Evolutionary conservation across 176 grass and related monocot genomes (phyloP).

Genomic region (Tillandsia fasciculata): DNA sequence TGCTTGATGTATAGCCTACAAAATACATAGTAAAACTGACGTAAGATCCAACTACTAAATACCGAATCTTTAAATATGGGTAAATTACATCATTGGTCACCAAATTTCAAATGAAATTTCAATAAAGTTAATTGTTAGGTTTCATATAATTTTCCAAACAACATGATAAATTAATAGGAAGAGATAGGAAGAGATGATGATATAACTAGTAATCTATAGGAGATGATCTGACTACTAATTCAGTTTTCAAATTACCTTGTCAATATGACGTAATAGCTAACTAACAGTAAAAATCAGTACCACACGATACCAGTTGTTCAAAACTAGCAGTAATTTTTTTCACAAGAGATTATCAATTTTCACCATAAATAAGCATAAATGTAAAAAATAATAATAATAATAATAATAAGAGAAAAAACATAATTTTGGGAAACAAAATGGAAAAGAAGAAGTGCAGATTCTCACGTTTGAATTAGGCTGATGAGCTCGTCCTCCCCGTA

Average conservation of each 20-base stretch:
- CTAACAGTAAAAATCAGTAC: no score
- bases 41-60: not conserved
- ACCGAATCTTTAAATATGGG: not conserved
- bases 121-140: no score
- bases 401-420: not conserved
- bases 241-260: no score
- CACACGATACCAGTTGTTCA: no score
- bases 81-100: not conserved
- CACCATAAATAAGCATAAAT: not conserved
- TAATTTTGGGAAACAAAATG: not conserved
- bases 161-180: no score
- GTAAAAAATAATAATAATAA: not conserved
- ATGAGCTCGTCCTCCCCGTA: slow-evolving; percentile 83
- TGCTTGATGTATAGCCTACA: slow-evolving; percentile 88
- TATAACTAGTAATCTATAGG: no score
- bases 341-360: not conserved
- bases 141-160: no score
- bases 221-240: no score
- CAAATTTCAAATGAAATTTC: no score
- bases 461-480: slow-evolving; percentile 90
- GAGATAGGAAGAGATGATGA: no score
- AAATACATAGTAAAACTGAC: slow-evolving; percentile 9
- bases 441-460: not conserved
- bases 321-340: no score
- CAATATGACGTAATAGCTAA: no score